phyloP scores from a whole-genome alignment of 352 stramenopile genomes.

The Pythium rhizo-oryzae region DNA sequence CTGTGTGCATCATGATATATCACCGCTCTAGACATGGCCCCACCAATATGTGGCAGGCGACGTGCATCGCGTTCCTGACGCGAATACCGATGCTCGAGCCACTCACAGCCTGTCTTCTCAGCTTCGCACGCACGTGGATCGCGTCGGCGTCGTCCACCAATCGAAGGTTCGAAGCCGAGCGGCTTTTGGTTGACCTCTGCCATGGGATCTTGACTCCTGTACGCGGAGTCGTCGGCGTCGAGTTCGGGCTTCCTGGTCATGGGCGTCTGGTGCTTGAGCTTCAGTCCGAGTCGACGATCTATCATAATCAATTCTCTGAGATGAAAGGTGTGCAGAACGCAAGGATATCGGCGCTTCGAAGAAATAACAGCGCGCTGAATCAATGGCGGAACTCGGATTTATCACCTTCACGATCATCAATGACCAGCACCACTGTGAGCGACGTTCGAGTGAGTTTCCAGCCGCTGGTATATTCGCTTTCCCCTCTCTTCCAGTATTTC shows the following conservation, averaged over 20 bases:
- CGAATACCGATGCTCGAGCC: slow-evolving; percentile 64
- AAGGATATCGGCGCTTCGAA: slow-evolving; percentile 3
- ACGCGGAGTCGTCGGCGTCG: slow-evolving; percentile 68
- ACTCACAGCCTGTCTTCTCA: slow-evolving; percentile 54
- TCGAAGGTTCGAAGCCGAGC: slow-evolving; percentile 26
- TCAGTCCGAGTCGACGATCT: slow-evolving; percentile 61
- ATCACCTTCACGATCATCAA: slow-evolving; percentile 54
- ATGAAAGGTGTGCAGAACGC: slow-evolving; percentile 4
- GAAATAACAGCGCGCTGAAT: slow-evolving; percentile 17
- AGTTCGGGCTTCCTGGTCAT: slow-evolving; percentile 42
- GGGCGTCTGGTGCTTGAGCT: slow-evolving; percentile 48
- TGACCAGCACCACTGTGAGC: slow-evolving; percentile 30
- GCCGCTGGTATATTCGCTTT: slow-evolving; percentile 70
- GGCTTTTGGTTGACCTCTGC: slow-evolving; percentile 54
- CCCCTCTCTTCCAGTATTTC: slow-evolving; percentile 72
- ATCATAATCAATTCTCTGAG: slow-evolving; percentile 19
- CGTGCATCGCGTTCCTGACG: slow-evolving; percentile 76
- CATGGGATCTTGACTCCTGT: slow-evolving; percentile 60
- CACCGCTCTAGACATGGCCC: slow-evolving; percentile 36
- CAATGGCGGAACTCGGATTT: slow-evolving; percentile 12
- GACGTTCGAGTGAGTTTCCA: slow-evolving; percentile 41
- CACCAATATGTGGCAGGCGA: slow-evolving; percentile 59
- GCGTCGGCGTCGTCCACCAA: slow-evolving; percentile 1
- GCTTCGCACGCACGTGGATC: slow-evolving; percentile 60
- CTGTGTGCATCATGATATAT: slow-evolving; percentile 72